Evolutionary conservation across 805 yeast species (phyloP).

Genomic region (Starmerella lactis-condensi): DNA sequence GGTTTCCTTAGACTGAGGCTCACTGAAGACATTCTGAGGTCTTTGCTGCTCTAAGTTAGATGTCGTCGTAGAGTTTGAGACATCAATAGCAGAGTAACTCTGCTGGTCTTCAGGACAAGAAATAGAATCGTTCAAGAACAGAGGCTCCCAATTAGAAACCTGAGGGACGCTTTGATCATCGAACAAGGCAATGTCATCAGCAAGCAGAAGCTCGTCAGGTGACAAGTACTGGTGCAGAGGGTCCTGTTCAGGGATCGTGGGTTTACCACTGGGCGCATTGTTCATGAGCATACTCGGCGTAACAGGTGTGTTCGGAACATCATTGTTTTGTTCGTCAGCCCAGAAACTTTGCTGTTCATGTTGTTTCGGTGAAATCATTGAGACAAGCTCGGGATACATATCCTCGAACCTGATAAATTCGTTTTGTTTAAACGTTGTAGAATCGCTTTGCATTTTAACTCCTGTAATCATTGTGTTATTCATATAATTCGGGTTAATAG

Average conservation of each 20-base stretch:
- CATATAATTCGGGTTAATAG: constrained; percentile 1
- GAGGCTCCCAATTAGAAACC: constrained; percentile 15
- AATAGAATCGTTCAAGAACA: constrained; percentile 10
- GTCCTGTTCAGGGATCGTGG: constrained; percentile 10
- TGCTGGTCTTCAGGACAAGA: constrained; percentile 1
- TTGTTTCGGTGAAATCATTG: constrained; percentile 3
- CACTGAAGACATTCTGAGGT: constrained; percentile 6
- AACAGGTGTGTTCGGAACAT: constrained; percentile 11
- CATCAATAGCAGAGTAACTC: background rate
- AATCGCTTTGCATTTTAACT: no score
- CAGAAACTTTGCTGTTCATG: constrained; percentile 4
- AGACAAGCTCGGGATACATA: no score
- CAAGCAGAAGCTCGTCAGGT: constrained; percentile 15
- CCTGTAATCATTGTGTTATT: background rate
- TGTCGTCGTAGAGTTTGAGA: background rate
- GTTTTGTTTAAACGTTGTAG: no score
- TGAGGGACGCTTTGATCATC: constrained; percentile 14
- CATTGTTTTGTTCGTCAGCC: no score
- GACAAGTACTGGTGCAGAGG: constrained; percentile 11
- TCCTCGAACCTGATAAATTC: no score
- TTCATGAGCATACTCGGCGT: constrained; percentile 7
- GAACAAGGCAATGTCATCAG: constrained; percentile 21
- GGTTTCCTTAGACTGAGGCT: background rate
- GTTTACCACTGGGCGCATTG: constrained; percentile 3
- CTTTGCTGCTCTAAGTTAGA: constrained; percentile 1